Conservation (phyloP, 768 basidiomycete species). For the Leccinum truebloodii region DNA sequence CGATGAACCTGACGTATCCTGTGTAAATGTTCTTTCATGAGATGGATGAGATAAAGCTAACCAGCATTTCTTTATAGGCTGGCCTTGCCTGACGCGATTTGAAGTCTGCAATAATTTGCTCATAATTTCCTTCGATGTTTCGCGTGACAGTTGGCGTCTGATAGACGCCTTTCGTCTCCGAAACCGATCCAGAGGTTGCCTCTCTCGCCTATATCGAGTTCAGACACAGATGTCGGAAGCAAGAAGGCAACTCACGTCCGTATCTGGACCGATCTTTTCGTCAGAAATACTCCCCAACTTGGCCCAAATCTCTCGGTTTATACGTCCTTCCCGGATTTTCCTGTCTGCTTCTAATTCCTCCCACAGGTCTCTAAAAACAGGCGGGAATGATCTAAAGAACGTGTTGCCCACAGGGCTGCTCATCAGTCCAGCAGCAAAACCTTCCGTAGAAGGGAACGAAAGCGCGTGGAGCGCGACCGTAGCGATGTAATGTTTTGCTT, state of each 20-base stretch:
- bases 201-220: constrained; percentile 19
- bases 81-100: constrained; percentile 57
- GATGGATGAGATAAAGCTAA: constrained; percentile 38
- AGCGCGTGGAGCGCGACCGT: constrained; percentile 83
- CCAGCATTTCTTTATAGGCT: constrained; percentile 88
- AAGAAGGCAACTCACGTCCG: constrained; percentile 40
- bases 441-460: constrained; percentile 60
- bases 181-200: constrained; percentile 19
- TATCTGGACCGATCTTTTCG: constrained; percentile 48
- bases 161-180: constrained; percentile 19
- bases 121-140: constrained; percentile 32
- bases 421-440: constrained; percentile 58
- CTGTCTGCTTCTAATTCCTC: constrained; percentile 75
- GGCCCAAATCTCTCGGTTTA: constrained; percentile 72
- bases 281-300: constrained; percentile 65
- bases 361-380: constrained; percentile 88
- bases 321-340: constrained; percentile 57
- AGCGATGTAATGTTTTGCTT: constrained; percentile 91
- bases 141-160: constrained; percentile 7
- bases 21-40: background rate
- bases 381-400: constrained; percentile 79
- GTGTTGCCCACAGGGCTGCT: constrained; percentile 51
- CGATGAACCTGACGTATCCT: constrained; percentile 4
- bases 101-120: constrained; percentile 61
- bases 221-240: background rate